phyloP scores from a whole-genome alignment of 371 early-diverging fungal genomes.

The Coemansia sp. region DNA sequence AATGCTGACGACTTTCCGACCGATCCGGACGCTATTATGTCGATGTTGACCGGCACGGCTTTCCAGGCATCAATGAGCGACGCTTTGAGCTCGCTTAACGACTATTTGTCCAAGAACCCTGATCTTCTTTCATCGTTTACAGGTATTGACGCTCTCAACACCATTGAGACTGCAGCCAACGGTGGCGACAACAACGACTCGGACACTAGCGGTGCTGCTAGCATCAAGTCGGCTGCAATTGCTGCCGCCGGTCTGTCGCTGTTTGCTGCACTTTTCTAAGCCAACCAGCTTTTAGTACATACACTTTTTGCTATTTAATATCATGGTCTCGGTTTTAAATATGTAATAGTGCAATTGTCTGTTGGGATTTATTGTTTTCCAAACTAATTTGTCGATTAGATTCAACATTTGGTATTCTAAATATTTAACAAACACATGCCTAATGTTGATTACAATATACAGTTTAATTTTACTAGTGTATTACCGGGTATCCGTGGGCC shows the following conservation, averaged over 20 bases:
- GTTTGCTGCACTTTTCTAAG: conserved; percentile 24
- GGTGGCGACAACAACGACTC: neutral
- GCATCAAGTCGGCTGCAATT: conserved; percentile 17
- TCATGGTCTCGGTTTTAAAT: neutral
- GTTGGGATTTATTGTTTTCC: too few species aligned
- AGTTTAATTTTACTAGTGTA: neutral
- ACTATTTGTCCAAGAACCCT: conserved; percentile 8
- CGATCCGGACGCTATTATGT: neutral
- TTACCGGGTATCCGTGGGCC: neutral
- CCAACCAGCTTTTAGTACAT: too few species aligned
- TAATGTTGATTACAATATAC: neutral
- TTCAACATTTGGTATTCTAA: too few species aligned
- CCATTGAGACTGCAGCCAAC: neutral
- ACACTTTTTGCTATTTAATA: neutral
- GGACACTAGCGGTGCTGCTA: conserved; percentile 8
- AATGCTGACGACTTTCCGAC: neutral
- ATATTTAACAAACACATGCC: neutral
- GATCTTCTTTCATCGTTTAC: neutral
- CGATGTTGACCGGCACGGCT: neutral
- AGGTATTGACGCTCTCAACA: neutral
- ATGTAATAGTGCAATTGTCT: neutral
- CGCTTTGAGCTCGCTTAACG: conserved; percentile 4
- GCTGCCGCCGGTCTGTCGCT: conserved; percentile 18
- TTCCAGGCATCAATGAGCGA: conserved; percentile 24
- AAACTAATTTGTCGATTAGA: neutral